These are phyloP conservation scores for Emmonsia crescens DNA, from an alignment of 2,329 filamentous ascomycete species.

Conservation along the genomic window DNA sequence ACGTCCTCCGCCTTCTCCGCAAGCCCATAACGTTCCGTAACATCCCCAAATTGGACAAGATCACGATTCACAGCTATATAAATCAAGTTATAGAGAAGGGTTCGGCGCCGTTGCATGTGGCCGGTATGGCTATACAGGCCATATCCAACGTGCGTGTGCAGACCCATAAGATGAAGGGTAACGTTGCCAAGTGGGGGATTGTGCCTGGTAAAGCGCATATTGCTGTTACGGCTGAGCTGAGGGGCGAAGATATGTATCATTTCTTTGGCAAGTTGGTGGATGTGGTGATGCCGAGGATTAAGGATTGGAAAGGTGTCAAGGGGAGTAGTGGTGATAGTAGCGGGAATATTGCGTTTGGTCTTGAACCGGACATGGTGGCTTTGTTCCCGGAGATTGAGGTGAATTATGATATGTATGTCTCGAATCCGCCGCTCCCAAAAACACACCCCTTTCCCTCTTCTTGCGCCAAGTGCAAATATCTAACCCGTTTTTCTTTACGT, in stretches of 20 bases:
- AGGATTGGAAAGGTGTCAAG: slow-evolving; percentile 82
- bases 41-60: slow-evolving; percentile 67
- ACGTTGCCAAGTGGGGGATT: slow-evolving; percentile 66
- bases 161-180: slow-evolving; percentile 58
- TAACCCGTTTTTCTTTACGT: background rate
- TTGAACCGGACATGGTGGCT: slow-evolving; percentile 63
- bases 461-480: background rate
- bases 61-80: slow-evolving; percentile 69
- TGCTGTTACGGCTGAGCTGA: slow-evolving; percentile 65
- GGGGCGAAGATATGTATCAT: slow-evolving; percentile 72
- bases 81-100: slow-evolving; percentile 58
- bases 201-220: slow-evolving; percentile 56
- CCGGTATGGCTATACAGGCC: slow-evolving; percentile 71
- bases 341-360: slow-evolving; percentile 77
- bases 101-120: slow-evolving; percentile 66
- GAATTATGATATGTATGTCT: slow-evolving; percentile 77
- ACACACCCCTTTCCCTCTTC: background rate
- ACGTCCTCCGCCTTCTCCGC: slow-evolving; percentile 41
- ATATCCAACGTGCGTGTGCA: slow-evolving; percentile 67
- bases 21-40: slow-evolving; percentile 65
- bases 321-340: slow-evolving; percentile 71
- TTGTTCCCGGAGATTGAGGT: slow-evolving; percentile 90
- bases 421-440: background rate
- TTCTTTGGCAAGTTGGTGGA: slow-evolving; percentile 86
- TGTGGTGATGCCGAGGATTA: slow-evolving; percentile 85